Evolutionary conservation across 2,329 filamentous ascomycete genomes (phyloP), one percentile per base, ranked within the genome.

Genomic region (Ophiosphaerella herpotricha): DNA sequence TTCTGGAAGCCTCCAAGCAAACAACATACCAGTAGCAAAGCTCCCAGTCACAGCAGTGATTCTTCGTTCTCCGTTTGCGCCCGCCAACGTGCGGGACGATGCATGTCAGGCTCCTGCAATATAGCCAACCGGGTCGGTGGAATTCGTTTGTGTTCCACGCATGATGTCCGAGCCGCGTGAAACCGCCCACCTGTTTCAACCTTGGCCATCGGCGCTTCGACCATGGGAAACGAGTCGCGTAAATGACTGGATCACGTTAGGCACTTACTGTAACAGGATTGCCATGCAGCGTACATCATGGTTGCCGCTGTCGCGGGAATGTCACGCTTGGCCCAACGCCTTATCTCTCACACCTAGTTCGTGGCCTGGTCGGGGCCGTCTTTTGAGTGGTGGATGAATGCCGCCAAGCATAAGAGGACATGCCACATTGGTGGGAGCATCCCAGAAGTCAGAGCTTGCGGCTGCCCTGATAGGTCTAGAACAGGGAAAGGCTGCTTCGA

Each of bases 111-210:
- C 39, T 50, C 53, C 53, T 56, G 56, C 46, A 55, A 59, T 60
- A 49, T 49, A 38, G 31, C 38, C 23, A 14, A 48, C 55, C 54
- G 35, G 46, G 53, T 50, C 21, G 48, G 51, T 53, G 57, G 57
- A 38, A 35, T 50, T 47, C 48, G 55, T 54, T 56, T 38, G 48
- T 40, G 50, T 21, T 41, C 48, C 41, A 61, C 53, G 63, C 63
- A 59, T 63, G 45, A 60, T 56, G 55, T 52, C 52, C 57, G 52
- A 54, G 55, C 55, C 57, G 66, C 50, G 52, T 71, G 69, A 72
- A 72, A 72, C 69, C 50, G 50, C 54, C 57, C 53, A 53, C 53
- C 49, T 59, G 70, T 73, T 71, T 73, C 68, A 66, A 68, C 48
- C 66, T 65, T 54, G 61, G 64, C 54, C 44, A 45, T 46, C 49